These are phyloP conservation scores for Irpex lacteus DNA, from an alignment of 1,284 basidiomycete species.

Conservation along the genomic window DNA sequence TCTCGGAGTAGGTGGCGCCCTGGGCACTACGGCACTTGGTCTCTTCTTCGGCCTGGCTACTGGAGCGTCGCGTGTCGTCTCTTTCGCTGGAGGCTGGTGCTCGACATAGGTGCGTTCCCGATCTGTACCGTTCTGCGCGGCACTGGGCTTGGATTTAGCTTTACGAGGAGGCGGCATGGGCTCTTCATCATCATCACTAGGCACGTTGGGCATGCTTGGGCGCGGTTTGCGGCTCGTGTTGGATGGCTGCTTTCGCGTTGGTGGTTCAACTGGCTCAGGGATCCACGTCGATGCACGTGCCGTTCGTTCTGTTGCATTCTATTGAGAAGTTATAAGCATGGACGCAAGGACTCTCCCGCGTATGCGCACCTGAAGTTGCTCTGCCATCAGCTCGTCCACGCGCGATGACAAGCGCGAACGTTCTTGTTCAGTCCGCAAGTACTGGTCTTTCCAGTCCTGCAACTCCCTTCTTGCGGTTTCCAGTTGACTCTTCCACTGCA, in stretches of 20 bases:
- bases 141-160: not conserved
- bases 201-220: not conserved
- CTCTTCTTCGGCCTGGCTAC: not conserved
- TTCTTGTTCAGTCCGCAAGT: conserved; percentile 62
- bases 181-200: not conserved
- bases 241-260: not conserved
- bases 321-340: too few relatives aligned
- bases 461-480: conserved; percentile 45
- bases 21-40: conserved; percentile 5
- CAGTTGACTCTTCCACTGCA: conserved; percentile 71
- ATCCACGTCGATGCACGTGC: not conserved
- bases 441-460: conserved; percentile 70
- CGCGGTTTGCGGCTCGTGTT: not conserved
- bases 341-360: not conserved
- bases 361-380: conserved; percentile 34
- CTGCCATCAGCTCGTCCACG: conserved; percentile 53
- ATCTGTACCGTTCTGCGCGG: conserved; percentile 2
- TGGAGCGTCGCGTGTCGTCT: not conserved
- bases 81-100: not conserved
- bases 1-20: conserved; percentile 6
- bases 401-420: conserved; percentile 50
- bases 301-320: not conserved
- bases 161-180: not conserved
- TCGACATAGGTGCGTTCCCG: conserved; percentile 13
- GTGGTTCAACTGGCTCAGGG: not conserved